phyloP scores from a whole-genome alignment of 768 basidiomycete genomes.

The Leccinum boreale region DNA sequence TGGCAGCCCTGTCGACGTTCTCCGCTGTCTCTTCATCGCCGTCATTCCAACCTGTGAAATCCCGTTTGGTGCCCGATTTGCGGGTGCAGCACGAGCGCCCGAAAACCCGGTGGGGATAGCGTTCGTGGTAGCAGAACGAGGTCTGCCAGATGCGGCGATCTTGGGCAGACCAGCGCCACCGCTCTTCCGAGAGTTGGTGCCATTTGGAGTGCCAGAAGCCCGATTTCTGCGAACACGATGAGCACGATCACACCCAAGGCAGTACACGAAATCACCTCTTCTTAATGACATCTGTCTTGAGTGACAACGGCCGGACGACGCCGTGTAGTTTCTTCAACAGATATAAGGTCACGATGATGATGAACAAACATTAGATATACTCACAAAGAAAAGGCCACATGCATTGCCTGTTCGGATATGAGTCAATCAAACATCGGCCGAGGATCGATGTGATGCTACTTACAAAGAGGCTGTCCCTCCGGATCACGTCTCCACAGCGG shows the following conservation, averaged over 20 bases:
- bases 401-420: slow-evolving; percentile 60
- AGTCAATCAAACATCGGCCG: slow-evolving; percentile 16
- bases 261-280: slow-evolving; percentile 58
- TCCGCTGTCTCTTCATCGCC: slow-evolving; percentile 77
- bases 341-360: slow-evolving; percentile 10
- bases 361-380: slow-evolving; percentile 30
- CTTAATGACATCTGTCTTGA: slow-evolving; percentile 98
- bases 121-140: slow-evolving; percentile 59
- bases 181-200: slow-evolving; percentile 56
- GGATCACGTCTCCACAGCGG: slow-evolving; percentile 91
- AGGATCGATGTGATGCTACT: slow-evolving; percentile 29
- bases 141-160: slow-evolving; percentile 70
- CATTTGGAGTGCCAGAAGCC: slow-evolving; percentile 69
- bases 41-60: slow-evolving; percentile 18
- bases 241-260: neutral
- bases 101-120: slow-evolving; percentile 48
- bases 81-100: slow-evolving; percentile 38
- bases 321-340: slow-evolving; percentile 83
- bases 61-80: slow-evolving; percentile 24
- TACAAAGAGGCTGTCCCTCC: slow-evolving; percentile 88
- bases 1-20: slow-evolving; percentile 62
- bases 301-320: slow-evolving; percentile 87
- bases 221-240: slow-evolving; percentile 56
- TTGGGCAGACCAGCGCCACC: slow-evolving; percentile 61
- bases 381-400: slow-evolving; percentile 89